Conservation (phyloP, 345 rosid genomes). For the Laguncularia racemosa region DNA sequence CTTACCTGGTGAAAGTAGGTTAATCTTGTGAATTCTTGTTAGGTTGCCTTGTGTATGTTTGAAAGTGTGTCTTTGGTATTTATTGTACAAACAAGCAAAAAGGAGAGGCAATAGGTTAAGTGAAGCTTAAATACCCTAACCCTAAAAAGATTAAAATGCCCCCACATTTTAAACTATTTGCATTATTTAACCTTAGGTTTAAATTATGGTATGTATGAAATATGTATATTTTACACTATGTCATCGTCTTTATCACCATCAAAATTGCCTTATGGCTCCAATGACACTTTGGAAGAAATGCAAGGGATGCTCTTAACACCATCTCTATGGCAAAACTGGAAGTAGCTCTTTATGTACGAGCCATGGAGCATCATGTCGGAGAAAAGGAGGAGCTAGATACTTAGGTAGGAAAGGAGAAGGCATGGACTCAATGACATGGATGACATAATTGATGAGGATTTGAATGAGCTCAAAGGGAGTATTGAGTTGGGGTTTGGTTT, state of each 20-base stretch:
- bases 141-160: too few species aligned
- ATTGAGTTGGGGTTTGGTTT: constrained; percentile 47
- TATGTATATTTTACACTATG: too few species aligned
- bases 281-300: constrained; percentile 20
- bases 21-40: too few species aligned
- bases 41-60: too few species aligned
- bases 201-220: too few species aligned
- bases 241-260: constrained; percentile 9
- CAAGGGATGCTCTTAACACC: constrained; percentile 28
- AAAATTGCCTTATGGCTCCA: neutral
- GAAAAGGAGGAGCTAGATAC: constrained; percentile 27
- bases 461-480: constrained; percentile 35
- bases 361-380: constrained; percentile 39
- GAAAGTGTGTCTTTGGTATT: too few species aligned
- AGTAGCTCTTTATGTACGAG: constrained; percentile 41
- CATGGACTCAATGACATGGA: constrained; percentile 9
- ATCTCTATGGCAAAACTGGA: constrained; percentile 18
- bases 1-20: too few species aligned
- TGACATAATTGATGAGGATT: constrained; percentile 37
- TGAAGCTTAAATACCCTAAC: too few species aligned
- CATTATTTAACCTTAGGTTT: too few species aligned
- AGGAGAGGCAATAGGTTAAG: too few species aligned
- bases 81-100: too few species aligned
- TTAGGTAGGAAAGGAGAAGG: constrained; percentile 15
- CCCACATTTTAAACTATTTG: too few species aligned